Evolutionary conservation across 257 asterid species (phyloP).

Genomic region (Gentiana straminea): DNA sequence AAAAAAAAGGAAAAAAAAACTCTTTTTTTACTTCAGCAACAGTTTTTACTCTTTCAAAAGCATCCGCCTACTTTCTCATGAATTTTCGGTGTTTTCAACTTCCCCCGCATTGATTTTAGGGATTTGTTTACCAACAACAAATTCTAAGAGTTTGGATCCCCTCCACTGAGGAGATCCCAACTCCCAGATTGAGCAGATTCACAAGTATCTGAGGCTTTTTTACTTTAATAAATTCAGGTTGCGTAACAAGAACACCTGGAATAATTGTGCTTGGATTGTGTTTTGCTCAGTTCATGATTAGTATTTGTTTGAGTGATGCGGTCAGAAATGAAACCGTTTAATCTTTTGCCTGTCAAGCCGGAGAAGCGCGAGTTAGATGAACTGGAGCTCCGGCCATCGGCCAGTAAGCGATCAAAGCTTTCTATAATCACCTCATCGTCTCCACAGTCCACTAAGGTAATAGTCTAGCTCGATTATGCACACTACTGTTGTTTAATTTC

Average conservation of each 20-base stretch:
- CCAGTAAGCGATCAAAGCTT: conserved; percentile 36
- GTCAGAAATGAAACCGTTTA: conserved; percentile 19
- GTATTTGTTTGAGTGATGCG: conserved; percentile 23
- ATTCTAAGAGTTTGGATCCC: too few species aligned
- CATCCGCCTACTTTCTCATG: neutral
- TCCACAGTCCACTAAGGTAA: conserved; percentile 31
- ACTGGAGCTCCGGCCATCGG: conserved; percentile 24
- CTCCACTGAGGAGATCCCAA: too few species aligned
- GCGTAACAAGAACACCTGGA: too few species aligned
- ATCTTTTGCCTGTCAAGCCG: conserved; percentile 8
- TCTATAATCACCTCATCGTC: conserved; percentile 13
- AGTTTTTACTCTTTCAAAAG: too few species aligned
- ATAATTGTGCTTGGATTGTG: neutral
- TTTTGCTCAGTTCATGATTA: conserved; percentile 5
- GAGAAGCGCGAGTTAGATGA: conserved; percentile 37
- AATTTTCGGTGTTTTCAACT: neutral
- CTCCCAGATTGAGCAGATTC: too few species aligned
- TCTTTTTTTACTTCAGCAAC: neutral
- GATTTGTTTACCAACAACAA: too few species aligned
- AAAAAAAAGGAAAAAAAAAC: neutral
- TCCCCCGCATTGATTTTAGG: conserved; percentile 2
- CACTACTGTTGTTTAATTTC: neutral
- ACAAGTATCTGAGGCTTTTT: too few species aligned
- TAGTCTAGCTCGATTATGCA: neutral
- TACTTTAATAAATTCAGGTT: neutral